Base-by-base conservation (phyloP, 2,329 filamentous ascomycete species). In the Diaporthe capsici region DNA sequence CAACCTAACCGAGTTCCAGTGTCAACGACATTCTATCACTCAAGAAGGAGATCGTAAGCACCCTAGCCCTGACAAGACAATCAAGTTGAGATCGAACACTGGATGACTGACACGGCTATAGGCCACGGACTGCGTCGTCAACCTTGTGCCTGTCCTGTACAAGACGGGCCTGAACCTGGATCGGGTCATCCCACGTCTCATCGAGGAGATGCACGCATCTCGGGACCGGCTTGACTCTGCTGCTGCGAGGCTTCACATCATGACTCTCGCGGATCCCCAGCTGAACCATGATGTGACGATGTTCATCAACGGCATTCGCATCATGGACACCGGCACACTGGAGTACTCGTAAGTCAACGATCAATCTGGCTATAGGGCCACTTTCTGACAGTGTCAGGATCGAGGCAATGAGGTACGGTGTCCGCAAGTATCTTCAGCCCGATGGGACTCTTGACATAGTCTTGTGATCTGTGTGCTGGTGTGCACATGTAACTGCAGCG, bases 371-470 rank as follows among this genome's bases (percentile, higher is more conserved):
- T 7, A 20, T 17, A 3, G 5, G 20, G 15, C 10, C 17, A 44
- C 7, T 25, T 70, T 49, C 77, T 80, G 49, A 81, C 60, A n/a
- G 12, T 17, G 53, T 9, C 37, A 84, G 83, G 4, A 76, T 83
- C 57, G 79, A 79, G 57, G 84, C 83, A 15, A 80, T 80, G 28
- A 79, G 84, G 51, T 84, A 85, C 75, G 81, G 78, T 37, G 74
- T 85, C 25, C 78, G 76, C 4, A 79, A 81, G 57, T 80, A 82
- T 60, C 71, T 82, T 39, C 79, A 79, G 57, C 74, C 81, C 47
- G 82, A 85, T 44, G 83, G 82, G 15, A 82, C 81, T n/a, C 76
- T 85, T 75, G 78, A 80, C 37, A 82, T 84, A 71, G 75, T 78
- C 51, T 78, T 84, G 17, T 84, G 34, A 71, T 39, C 17, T 7